Evolutionary conservation across 192 early-diverging fungal genomes (phyloP).

Genomic region (Linnemannia elongata): DNA sequence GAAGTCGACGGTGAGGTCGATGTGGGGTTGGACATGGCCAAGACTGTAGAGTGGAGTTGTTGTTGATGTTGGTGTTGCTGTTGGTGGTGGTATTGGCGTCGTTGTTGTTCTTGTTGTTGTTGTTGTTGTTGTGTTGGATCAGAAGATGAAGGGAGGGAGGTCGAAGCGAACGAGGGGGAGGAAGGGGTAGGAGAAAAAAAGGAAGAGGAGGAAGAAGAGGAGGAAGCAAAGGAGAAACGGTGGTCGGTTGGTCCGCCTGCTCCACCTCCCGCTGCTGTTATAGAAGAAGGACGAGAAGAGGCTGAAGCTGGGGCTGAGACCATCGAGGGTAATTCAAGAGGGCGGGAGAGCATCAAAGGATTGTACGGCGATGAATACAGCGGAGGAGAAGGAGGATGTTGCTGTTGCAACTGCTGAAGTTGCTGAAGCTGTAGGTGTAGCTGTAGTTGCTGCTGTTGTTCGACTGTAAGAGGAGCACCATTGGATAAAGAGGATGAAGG

Average conservation of each 20-base stretch:
- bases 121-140: background rate
- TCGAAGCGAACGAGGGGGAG: background rate
- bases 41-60: background rate
- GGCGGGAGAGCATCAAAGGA: background rate
- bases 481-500: background rate
- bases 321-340: background rate
- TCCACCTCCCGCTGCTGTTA: background rate
- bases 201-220: background rate
- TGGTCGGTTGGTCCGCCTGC: background rate
- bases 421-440: background rate
- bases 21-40: conserved; percentile 1
- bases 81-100: background rate
- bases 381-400: background rate
- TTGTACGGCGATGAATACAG: conserved; percentile 1
- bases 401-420: background rate
- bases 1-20: background rate
- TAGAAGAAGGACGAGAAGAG: background rate
- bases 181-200: background rate
- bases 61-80: background rate
- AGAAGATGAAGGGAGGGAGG: background rate
- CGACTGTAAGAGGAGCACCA: background rate
- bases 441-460: background rate
- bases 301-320: conserved; percentile 2
- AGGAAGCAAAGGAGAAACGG: background rate
- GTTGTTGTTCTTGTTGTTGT: background rate